A percentile compares a stretch with the other conserved stretches of the same genome.
phyloP scores from a whole-genome alignment of 257 asterid species.

The Capsicum baccatum region DNA sequence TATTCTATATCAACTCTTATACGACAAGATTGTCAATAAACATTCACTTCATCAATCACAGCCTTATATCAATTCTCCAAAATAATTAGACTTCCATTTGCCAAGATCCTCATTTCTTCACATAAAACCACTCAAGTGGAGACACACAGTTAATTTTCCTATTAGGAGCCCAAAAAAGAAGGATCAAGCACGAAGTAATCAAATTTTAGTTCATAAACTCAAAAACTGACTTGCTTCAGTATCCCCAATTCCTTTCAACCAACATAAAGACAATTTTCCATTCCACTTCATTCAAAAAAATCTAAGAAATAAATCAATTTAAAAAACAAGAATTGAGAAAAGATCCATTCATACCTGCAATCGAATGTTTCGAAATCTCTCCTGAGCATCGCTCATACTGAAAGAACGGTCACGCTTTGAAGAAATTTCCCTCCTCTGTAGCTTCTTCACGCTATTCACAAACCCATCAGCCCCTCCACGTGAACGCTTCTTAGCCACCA shows the following conservation, averaged over 20 bases:
- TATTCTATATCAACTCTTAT: constrained; percentile 4
- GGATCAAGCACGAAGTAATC: background rate
- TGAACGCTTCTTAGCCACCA: constrained; percentile 91
- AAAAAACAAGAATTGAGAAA: constrained; percentile 22
- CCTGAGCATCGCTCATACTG: constrained; percentile 37
- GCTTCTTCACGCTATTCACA: constrained; percentile 38
- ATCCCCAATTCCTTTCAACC: constrained; percentile 6
- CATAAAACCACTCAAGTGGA: background rate
- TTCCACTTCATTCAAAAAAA: constrained; percentile 4
- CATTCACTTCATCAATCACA: constrained; percentile 19
- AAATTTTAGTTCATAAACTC: background rate
- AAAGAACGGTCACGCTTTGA: constrained; percentile 35
- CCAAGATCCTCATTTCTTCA: background rate
- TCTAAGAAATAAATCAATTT: background rate
- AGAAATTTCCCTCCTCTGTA: constrained; percentile 36
- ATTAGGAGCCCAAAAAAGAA: background rate
- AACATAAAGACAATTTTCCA: constrained; percentile 8
- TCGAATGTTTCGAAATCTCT: constrained; percentile 75
- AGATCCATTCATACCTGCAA: constrained; percentile 63
- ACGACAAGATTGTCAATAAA: background rate
- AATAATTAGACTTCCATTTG: background rate
- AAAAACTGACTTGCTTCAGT: constrained; percentile 6
- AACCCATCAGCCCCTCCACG: constrained; percentile 81
- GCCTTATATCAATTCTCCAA: constrained; percentile 5
- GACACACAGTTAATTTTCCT: background rate